Conservation (phyloP, 2,329 filamentous ascomycete species). For the Curvularia sp. region DNA sequence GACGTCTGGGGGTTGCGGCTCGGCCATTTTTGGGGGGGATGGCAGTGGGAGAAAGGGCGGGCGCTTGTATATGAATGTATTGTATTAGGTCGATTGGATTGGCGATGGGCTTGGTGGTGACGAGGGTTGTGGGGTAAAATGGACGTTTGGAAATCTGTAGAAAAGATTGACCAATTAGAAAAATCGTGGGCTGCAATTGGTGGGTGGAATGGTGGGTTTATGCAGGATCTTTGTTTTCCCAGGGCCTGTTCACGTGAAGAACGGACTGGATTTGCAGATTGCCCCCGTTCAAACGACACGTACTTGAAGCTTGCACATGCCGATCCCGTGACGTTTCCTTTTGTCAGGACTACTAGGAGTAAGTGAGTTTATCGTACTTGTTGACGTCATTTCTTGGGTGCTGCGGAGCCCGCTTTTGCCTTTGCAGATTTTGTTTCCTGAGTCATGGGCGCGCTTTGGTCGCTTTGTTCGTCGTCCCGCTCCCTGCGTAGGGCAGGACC, state of each 20-base stretch:
- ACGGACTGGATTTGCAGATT: not conserved
- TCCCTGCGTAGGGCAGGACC: constrained; percentile 1
- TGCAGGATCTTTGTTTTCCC: not conserved
- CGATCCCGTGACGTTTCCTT: not conserved
- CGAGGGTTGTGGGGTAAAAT: constrained; percentile 20
- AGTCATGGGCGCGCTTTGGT: constrained; percentile 33
- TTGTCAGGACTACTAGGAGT: too few species aligned
- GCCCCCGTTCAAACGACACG: not conserved
- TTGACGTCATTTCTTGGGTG: constrained; percentile 5
- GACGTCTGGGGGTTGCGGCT: constrained; percentile 64
- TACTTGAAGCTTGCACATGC: not conserved
- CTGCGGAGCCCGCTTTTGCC: constrained; percentile 8
- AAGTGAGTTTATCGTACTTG: constrained; percentile 1
- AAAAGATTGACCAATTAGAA: constrained; percentile 26
- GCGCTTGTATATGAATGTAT: not conserved
- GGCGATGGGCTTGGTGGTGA: not conserved
- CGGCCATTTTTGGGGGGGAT: constrained; percentile 61
- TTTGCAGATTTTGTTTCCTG: constrained; percentile 20
- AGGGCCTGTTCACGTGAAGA: not conserved
- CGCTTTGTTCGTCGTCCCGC: not conserved
- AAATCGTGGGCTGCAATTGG: not conserved
- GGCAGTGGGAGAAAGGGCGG: not conserved
- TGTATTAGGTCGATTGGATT: not conserved
- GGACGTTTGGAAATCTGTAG: not conserved
- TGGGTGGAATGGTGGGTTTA: not conserved